Base-by-base conservation (phyloP, 176 grass and related monocot genomes). In the Aegilops tauschii region DNA sequence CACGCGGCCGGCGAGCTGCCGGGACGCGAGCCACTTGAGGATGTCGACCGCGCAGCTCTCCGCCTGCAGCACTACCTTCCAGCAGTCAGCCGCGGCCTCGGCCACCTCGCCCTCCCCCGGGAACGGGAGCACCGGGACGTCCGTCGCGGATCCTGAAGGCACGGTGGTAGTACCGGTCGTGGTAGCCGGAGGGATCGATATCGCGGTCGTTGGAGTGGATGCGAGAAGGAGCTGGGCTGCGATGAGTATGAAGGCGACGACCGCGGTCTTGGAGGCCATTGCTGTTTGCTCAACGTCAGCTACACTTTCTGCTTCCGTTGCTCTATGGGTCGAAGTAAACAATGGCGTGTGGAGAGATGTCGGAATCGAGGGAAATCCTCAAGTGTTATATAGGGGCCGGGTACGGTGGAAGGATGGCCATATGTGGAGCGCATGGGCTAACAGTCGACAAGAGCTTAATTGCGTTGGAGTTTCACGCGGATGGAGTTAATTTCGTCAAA, bases 1-100 rank as follows among this genome's bases (percentile, higher is more conserved):
- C 21, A 80, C 85, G 21, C 13, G 52, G 39, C 8, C 12, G 5
- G 1, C 32, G 5, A 11, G 52, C 50, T 18, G 4, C 8, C n/a
- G n/a, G 29, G 30, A 66, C 17, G 42, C 58, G 3, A 76, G 30
- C 69, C 42, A 82, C 13, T 69, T 40, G 86, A 76, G 56, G 79
- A 87, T 16, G 42, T 82, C 69, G 16, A 32, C 78, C 31, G 59
- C 61, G 4, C 79, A 87, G 61, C 6, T 16, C 69, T 87, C 69
- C 3, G 31, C 79, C 9, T 12, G 42, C 9, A 28, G 30, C 69
- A 87, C 69, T 4, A 31, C 40, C 9, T 76, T 82, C 79, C 61
- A 52, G 69, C 86, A 87, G 6, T 20, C 79, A 8, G 77, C 47
- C 16, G 73, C 47, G 9, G 47, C 47, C 17, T 76, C 9, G 27